Evolutionary conservation across 176 grass and related monocot species (phyloP).

Genomic region (Echinochloa phyllopogon): DNA sequence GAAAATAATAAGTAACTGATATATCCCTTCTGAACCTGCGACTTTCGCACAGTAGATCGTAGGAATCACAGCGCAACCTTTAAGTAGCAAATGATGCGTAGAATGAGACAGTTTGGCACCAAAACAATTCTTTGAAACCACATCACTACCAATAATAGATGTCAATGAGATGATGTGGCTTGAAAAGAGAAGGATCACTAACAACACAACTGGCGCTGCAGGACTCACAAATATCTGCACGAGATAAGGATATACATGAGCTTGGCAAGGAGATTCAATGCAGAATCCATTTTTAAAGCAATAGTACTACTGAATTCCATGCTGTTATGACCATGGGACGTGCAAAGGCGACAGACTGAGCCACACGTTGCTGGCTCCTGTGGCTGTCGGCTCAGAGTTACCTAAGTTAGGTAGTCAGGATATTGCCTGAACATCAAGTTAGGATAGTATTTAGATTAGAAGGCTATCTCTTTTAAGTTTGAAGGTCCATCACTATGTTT

Average conservation of each 20-base stretch:
- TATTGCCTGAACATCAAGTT: not conserved
- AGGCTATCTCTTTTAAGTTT: not conserved
- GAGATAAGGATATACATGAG: not conserved
- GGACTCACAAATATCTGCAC: slow-evolving; percentile 76
- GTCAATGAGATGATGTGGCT: slow-evolving; percentile 76
- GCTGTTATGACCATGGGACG: not conserved
- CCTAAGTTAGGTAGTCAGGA: not conserved
- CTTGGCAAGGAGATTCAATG: not conserved
- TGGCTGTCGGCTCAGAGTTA: not conserved
- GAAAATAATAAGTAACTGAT: slow-evolving; percentile 67
- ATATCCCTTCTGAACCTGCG: slow-evolving; percentile 72
- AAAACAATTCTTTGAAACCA: slow-evolving; percentile 60
- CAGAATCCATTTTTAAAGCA: not conserved
- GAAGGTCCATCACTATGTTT: not conserved
- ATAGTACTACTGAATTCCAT: not conserved
- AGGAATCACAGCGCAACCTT: slow-evolving; percentile 57
- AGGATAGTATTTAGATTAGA: not conserved
- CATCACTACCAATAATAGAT: slow-evolving; percentile 56
- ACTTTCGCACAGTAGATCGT: slow-evolving; percentile 63
- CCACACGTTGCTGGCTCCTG: not conserved
- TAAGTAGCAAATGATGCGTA: slow-evolving; percentile 57
- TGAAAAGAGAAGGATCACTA: slow-evolving; percentile 78
- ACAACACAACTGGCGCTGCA: slow-evolving; percentile 60
- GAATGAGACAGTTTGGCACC: slow-evolving; percentile 55
- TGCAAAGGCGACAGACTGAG: not conserved